Percentiles rank a stretch among this genome's conserved stretches.
Conservation (phyloP, 2,329 filamentous ascomycete species). For the Alternaria atra region DNA sequence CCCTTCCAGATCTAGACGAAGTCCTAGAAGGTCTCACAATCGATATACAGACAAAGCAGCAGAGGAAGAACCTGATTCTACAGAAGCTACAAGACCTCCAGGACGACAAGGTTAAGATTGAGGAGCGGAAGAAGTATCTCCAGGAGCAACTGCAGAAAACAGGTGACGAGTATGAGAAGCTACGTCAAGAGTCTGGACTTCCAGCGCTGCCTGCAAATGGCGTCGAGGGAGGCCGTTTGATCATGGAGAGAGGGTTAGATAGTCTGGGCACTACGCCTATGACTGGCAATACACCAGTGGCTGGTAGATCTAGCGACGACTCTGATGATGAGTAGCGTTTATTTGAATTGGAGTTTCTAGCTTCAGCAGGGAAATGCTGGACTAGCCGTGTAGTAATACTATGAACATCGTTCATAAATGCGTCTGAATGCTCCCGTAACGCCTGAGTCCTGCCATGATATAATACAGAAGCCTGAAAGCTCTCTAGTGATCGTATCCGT, state of each 20-base stretch:
- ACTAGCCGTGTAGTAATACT: conserved; percentile 15
- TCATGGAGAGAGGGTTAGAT: conserved; percentile 48
- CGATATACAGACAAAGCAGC: conserved; percentile 70
- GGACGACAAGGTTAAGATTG: conserved; percentile 73
- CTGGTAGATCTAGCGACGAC: conserved; percentile 33
- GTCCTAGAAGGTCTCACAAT: conserved; percentile 71
- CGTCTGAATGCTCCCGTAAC: neutral
- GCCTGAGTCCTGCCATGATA: neutral
- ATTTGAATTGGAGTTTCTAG: conserved; percentile 4
- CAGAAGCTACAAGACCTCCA: conserved; percentile 71
- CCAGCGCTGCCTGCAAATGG: conserved; percentile 43
- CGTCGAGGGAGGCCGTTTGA: conserved; percentile 34
- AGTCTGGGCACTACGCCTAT: conserved; percentile 50
- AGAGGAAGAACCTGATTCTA: conserved; percentile 65
- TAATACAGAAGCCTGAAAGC: conserved; percentile 5
- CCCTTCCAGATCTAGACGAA: conserved; percentile 76
- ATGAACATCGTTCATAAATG: neutral
- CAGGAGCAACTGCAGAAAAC: conserved; percentile 83
- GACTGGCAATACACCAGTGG: conserved; percentile 44
- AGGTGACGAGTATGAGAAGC: conserved; percentile 72
- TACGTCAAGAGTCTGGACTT: conserved; percentile 61
- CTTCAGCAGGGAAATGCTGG: conserved; percentile 9
- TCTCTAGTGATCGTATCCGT: neutral
- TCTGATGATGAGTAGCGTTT: conserved; percentile 39
- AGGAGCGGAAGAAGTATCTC: conserved; percentile 77